These are phyloP conservation scores for Puccinia polysora DNA, from an alignment of 1,284 basidiomycete genomes.

Conservation along the genomic window DNA sequence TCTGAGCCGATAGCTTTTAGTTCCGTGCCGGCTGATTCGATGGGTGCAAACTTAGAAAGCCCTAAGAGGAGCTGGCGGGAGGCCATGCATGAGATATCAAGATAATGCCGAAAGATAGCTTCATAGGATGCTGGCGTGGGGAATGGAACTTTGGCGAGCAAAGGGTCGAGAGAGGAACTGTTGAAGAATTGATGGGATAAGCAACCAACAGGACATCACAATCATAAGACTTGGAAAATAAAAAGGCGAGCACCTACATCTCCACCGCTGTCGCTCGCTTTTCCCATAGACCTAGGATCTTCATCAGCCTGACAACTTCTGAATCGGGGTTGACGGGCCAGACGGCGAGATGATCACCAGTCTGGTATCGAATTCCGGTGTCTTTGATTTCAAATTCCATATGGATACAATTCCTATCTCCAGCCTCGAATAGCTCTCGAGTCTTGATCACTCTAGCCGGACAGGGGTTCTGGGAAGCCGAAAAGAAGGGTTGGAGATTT, in stretches of 20 bases:
- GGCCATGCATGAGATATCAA: conserved; percentile 87
- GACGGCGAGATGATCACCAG: conserved; percentile 93
- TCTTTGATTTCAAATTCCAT: conserved; percentile 91
- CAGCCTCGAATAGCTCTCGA: conserved; percentile 76
- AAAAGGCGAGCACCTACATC: conserved; percentile 55
- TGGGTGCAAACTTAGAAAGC: conserved; percentile 82
- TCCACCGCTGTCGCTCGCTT: conserved; percentile 71
- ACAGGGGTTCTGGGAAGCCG: conserved; percentile 80
- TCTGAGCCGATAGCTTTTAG: conserved; percentile 74
- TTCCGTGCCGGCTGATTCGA: conserved; percentile 67
- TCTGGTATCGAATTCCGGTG: conserved; percentile 95
- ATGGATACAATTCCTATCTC: conserved; percentile 88
- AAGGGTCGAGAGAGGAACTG: conserved; percentile 84
- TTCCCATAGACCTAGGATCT: conserved; percentile 70
- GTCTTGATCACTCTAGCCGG: conserved; percentile 72
- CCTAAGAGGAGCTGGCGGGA: conserved; percentile 86
- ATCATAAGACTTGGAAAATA: neutral
- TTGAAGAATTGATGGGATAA: neutral
- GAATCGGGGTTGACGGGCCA: conserved; percentile 93
- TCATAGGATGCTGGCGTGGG: conserved; percentile 92
- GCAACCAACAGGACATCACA: conserved; percentile 26
- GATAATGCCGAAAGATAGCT: conserved; percentile 90
- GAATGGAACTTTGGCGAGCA: conserved; percentile 97
- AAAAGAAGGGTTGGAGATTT: conserved; percentile 25
- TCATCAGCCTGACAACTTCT: conserved; percentile 83